Percentiles rank a stretch among this genome's conserved stretches.
These are phyloP conservation scores for Lepidium sativum DNA, from an alignment of 345 rosid species.

Conservation along the genomic window DNA sequence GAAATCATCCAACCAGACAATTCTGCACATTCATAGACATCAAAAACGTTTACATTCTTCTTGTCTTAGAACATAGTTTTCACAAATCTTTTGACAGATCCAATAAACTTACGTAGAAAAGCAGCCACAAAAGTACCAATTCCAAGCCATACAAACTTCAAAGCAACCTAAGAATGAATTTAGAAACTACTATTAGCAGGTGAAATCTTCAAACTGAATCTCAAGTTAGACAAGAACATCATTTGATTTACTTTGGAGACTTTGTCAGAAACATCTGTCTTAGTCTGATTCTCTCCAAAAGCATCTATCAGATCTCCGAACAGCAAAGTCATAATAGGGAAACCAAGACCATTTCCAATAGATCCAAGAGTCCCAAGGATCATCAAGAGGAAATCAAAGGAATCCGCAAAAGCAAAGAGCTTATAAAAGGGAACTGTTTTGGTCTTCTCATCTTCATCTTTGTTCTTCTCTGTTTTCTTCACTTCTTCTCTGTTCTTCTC, in stretches of 20 bases:
- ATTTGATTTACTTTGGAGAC: slow-evolving; percentile 51
- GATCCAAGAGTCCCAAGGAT: slow-evolving; percentile 63
- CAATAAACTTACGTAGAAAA: slow-evolving; percentile 58
- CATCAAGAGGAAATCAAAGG: slow-evolving; percentile 54
- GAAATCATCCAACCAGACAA: slow-evolving; percentile 83
- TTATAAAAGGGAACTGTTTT: slow-evolving; percentile 60
- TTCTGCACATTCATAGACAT: slow-evolving; percentile 36
- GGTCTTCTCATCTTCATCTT: slow-evolving; percentile 41
- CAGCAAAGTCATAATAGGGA: slow-evolving; percentile 74
- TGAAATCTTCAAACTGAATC: not conserved
- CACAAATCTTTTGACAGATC: not conserved
- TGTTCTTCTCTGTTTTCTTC: slow-evolving; percentile 26
- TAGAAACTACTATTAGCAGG: not conserved
- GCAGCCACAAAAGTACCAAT: slow-evolving; percentile 55
- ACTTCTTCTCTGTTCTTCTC: slow-evolving; percentile 32
- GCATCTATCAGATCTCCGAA: slow-evolving; percentile 61
- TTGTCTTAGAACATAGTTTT: not conserved
- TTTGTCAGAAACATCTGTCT: slow-evolving; percentile 21
- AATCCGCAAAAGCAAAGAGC: slow-evolving; percentile 73
- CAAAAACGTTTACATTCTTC: slow-evolving; percentile 1
- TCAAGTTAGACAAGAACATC: not conserved
- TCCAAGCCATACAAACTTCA: slow-evolving; percentile 73
- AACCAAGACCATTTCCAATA: slow-evolving; percentile 50
- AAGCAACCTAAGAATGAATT: slow-evolving; percentile 38
- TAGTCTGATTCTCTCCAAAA: slow-evolving; percentile 54